These are phyloP conservation scores for Talaromyces stipitatus DNA, from an alignment of 495 filamentous ascomycete genomes.

Conservation along the genomic window DNA sequence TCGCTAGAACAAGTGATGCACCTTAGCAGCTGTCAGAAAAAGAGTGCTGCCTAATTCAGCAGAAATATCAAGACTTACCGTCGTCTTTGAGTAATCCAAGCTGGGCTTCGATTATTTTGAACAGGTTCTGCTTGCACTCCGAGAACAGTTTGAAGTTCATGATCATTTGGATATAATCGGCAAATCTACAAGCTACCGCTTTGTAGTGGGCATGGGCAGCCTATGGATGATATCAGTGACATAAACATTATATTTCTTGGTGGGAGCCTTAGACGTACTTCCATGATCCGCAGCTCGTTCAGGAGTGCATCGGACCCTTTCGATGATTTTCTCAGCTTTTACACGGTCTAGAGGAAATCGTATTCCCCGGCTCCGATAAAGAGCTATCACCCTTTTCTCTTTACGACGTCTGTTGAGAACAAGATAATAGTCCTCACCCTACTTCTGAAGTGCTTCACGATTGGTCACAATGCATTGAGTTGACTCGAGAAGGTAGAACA, in stretches of 20 bases:
- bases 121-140: conserved; percentile 30
- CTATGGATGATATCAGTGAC: conserved; percentile 17
- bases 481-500: conserved; percentile 21
- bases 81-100: conserved; percentile 28
- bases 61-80: conserved; percentile 22
- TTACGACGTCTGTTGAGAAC: not conserved
- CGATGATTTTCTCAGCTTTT: conserved; percentile 12
- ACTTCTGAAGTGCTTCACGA: not conserved
- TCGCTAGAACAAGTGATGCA: conserved; percentile 10
- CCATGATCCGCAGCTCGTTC: conserved; percentile 44
- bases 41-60: not conserved
- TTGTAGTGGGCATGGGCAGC: conserved; percentile 45
- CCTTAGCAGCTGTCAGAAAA: conserved; percentile 2
- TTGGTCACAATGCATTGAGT: not conserved
- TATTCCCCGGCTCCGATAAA: not conserved
- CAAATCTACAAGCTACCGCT: conserved; percentile 39
- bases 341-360: not conserved
- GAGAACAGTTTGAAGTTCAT: conserved; percentile 40
- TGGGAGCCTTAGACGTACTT: conserved; percentile 23
- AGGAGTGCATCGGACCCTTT: conserved; percentile 30
- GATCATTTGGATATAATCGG: conserved; percentile 39
- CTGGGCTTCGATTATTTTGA: conserved; percentile 21
- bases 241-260: not conserved
- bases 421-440: not conserved
- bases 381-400: not conserved